These are phyloP conservation scores for Flaveria linearis DNA, from an alignment of 129 eudicot genomes.

Conservation along the genomic window DNA sequence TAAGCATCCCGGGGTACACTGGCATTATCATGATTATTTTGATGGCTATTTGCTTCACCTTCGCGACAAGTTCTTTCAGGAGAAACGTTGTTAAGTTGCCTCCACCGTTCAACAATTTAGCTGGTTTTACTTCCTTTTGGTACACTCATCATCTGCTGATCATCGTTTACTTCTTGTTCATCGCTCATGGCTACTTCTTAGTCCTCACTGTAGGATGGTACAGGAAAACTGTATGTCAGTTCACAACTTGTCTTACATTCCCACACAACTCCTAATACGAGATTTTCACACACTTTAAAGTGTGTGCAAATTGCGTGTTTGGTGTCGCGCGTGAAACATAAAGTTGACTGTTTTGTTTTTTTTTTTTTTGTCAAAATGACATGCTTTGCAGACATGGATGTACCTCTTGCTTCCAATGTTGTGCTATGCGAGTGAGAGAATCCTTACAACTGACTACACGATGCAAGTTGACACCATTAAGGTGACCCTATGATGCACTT, in stretches of 20 bases:
- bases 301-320: background rate
- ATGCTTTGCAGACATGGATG: slow-evolving; percentile 83
- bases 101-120: slow-evolving; percentile 53
- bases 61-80: slow-evolving; percentile 86
- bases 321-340: background rate
- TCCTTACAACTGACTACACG: slow-evolving; percentile 59
- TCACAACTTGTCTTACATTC: slow-evolving; percentile 14
- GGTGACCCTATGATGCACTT: slow-evolving; percentile 42
- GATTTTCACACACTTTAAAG: background rate
- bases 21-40: slow-evolving; percentile 64
- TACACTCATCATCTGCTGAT: slow-evolving; percentile 88
- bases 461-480: slow-evolving; percentile 57
- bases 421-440: slow-evolving; percentile 63
- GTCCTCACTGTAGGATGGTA: slow-evolving; percentile 62
- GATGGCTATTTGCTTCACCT: slow-evolving; percentile 65
- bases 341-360: slow-evolving; percentile 3
- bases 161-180: slow-evolving; percentile 63
- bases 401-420: slow-evolving; percentile 67
- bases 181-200: slow-evolving; percentile 75
- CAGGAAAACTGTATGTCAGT: slow-evolving; percentile 65
- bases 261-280: background rate
- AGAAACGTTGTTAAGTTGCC: slow-evolving; percentile 80
- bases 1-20: slow-evolving; percentile 54
- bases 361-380: background rate
- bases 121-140: slow-evolving; percentile 97